Evolutionary conservation across 2,329 filamentous ascomycete genomes (phyloP).

Genomic region (Aspergillus sp.): DNA sequence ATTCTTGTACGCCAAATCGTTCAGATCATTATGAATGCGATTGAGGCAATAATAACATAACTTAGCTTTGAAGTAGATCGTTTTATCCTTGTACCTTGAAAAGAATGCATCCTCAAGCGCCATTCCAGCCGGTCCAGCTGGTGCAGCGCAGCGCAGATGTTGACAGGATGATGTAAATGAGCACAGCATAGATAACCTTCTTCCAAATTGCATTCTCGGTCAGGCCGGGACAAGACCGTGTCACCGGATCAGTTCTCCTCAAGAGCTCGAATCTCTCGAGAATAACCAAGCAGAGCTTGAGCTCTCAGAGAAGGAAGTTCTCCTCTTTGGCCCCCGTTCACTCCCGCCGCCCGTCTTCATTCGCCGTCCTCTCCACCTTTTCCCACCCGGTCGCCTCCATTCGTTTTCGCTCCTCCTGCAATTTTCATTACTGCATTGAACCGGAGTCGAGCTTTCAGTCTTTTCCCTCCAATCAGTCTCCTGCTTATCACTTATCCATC

Average conservation of each 20-base stretch:
- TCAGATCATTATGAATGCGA: constrained; percentile 1
- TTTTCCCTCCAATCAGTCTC: constrained; percentile 20
- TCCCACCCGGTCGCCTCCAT: constrained; percentile 15
- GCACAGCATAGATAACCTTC: constrained; percentile 11
- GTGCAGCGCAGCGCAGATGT: neutral
- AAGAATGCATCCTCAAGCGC: neutral
- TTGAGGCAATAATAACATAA: neutral
- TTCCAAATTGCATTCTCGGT: constrained; percentile 10
- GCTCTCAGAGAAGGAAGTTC: neutral
- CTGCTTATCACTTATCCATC: constrained; percentile 23
- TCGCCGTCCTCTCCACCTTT: constrained; percentile 7
- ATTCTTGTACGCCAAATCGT: constrained; percentile 5
- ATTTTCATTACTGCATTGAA: constrained; percentile 15
- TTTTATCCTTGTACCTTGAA: constrained; percentile 8
- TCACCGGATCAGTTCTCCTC: constrained; percentile 8
- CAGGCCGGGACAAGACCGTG: neutral
- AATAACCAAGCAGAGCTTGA: neutral
- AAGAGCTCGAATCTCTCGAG: neutral
- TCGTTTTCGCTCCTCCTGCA: constrained; percentile 9
- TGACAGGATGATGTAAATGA: constrained; percentile 6
- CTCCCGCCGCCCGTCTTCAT: constrained; percentile 12
- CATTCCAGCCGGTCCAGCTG: neutral
- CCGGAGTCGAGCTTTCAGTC: constrained; percentile 9
- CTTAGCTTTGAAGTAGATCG: neutral
- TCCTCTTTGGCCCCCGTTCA: constrained; percentile 4